Conservation (phyloP, 805 yeast species). For the Suhomyces pyralidae region DNA sequence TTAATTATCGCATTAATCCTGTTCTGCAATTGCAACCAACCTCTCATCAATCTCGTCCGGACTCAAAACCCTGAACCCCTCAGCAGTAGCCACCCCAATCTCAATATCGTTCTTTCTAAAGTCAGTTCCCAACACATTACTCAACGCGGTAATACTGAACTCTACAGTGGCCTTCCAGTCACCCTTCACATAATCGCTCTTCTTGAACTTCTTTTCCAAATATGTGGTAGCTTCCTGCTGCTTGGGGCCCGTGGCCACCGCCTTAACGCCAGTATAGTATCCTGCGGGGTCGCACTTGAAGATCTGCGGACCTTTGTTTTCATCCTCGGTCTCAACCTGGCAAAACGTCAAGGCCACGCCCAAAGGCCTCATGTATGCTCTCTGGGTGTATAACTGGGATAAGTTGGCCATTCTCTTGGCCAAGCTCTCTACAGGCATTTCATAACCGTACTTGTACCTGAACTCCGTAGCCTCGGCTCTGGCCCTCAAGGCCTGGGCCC, state of each 20-base stretch:
- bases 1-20: no score
- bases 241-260: constrained; percentile 94
- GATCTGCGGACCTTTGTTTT: constrained; percentile 83
- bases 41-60: constrained; percentile 94
- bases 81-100: constrained; percentile 80
- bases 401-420: constrained; percentile 95
- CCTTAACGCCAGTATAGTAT: constrained; percentile 84
- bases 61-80: constrained; percentile 67
- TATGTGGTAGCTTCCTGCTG: constrained; percentile 92
- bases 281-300: constrained; percentile 98
- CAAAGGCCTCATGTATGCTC: constrained; percentile 97
- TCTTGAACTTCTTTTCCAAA: constrained; percentile 85
- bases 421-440: constrained; percentile 90
- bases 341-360: constrained; percentile 91
- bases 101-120: constrained; percentile 92
- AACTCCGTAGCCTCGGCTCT: constrained; percentile 95
- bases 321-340: constrained; percentile 58
- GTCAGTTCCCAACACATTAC: constrained; percentile 86
- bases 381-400: constrained; percentile 93
- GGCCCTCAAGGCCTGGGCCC: constrained; percentile 86
- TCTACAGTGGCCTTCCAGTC: constrained; percentile 90
- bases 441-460: constrained; percentile 91
- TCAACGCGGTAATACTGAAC: constrained; percentile 79
- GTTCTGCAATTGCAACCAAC: constrained; percentile 91
- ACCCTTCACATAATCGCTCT: constrained; percentile 63